Evolutionary conservation across 129 eudicot genomes (phyloP).

Genomic region (Pseudognaphalium luteoalbum): DNA sequence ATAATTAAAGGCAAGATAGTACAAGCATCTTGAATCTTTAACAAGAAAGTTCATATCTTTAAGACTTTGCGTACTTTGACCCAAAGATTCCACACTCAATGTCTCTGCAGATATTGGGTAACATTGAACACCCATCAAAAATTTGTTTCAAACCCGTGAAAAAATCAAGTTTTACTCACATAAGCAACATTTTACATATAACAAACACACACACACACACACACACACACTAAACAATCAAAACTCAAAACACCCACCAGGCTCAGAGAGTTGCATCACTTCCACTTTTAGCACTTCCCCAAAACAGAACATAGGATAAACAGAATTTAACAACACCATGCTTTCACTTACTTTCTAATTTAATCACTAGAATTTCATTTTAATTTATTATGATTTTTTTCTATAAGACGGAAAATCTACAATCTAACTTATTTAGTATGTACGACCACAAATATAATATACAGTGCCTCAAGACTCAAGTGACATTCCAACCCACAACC

Average conservation of each 20-base stretch:
- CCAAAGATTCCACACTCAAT: constrained; percentile 9
- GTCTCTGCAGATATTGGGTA: neutral
- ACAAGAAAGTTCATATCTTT: constrained; percentile 22
- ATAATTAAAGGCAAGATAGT: constrained; percentile 15
- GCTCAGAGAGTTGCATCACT: neutral
- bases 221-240: no score
- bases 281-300: neutral
- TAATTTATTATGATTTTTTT: no score
- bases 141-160: neutral
- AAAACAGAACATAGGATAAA: neutral
- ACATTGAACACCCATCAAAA: neutral
- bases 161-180: neutral
- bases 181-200: neutral
- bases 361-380: neutral
- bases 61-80: constrained; percentile 30
- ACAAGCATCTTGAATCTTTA: constrained; percentile 37
- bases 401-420: no score
- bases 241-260: constrained; percentile 4
- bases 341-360: neutral
- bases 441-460: no score
- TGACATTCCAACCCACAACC: no score
- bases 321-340: neutral
- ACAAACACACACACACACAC: no score
- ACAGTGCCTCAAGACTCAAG: no score
- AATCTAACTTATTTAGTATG: no score